Base-by-base conservation (phyloP, 495 filamentous ascomycete genomes). In the Trichoderma virens region DNA sequence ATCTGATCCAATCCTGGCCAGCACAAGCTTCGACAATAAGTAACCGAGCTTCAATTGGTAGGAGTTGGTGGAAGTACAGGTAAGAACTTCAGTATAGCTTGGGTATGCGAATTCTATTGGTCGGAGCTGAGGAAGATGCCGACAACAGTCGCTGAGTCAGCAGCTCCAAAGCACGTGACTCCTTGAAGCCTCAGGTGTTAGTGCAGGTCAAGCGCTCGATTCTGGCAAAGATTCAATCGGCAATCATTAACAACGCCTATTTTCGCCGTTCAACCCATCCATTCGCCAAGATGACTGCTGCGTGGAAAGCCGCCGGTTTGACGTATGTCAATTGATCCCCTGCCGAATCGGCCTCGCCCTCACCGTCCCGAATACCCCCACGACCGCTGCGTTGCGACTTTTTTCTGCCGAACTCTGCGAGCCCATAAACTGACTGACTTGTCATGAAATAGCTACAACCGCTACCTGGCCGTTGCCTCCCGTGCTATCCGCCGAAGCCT, bases 301-400 rank as follows among this genome's bases (percentile, higher is more conserved):
- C 92, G 74, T 99, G 95, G 95, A 98, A 97, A 89, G 85, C 92
- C 72, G 88, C 94, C 74, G 94, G 95, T 81, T 82, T 98, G 72
- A 96, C 89, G 95, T 98, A 88, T 77, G 89, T 74, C 68, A 64
- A 71, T 69, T 67, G 63, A 59, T 30, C 18, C 6, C 60, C 30
- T 59, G n/a, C 20, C 64, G 8, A 25, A 63, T 34, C 31, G 60
- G 16, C 41, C 28, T 41, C 18, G 47, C 25, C 61, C 51, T 39
- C 35, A 65, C 45, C 66, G 32, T 16, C 32, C 28, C 54, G 65
- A 35, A 45, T 51, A 32, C 63, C 62, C 64, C 64, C 70, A 45
- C 30, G 62, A 64, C 69, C 65, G 68, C 61, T 11, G 38, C 38
- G n/a, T 11, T 30, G 34, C 34, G 61, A 39, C 34, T 23, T 23